Evolutionary conservation across 176 grass and related monocot genomes (phyloP).

Genomic region (Elaeis guineensis): DNA sequence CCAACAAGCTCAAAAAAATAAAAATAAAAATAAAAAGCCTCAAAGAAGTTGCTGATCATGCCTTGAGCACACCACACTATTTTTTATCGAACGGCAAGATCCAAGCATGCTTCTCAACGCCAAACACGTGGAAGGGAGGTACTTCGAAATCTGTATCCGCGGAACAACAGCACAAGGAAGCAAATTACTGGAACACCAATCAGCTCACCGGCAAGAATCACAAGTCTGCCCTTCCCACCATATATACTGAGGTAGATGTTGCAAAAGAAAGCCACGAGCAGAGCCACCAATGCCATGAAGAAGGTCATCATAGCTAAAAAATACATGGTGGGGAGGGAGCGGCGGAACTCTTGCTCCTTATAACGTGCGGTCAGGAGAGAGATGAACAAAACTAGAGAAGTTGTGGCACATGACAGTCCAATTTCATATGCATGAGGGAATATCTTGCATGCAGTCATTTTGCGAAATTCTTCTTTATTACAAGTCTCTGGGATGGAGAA

Average conservation of each 20-base stretch:
- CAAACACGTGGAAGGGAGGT: too few species aligned
- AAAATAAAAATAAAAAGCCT: too few species aligned
- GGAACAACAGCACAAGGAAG: constrained; percentile 1
- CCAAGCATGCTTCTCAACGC: too few species aligned
- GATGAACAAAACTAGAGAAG: constrained; percentile 22
- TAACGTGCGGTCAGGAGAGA: constrained; percentile 23
- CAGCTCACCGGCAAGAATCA: constrained; percentile 20
- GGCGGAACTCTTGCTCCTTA: constrained; percentile 22
- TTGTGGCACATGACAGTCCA: constrained; percentile 19
- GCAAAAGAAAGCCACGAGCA: constrained; percentile 17
- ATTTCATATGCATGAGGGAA: constrained; percentile 27
- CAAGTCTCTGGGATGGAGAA: constrained; percentile 30
- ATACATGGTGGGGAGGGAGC: constrained; percentile 11
- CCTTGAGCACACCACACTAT: too few species aligned
- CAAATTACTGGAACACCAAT: constrained; percentile 7
- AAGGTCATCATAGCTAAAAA: constrained; percentile 16
- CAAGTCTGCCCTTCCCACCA: constrained; percentile 12
- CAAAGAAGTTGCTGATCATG: too few species aligned
- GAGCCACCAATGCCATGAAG: constrained; percentile 4
- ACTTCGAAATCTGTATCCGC: not conserved
- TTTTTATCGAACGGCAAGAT: too few species aligned
- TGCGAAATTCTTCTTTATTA: not conserved
- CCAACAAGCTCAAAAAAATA: too few species aligned
- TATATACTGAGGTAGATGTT: constrained; percentile 28
- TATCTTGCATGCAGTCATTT: constrained; percentile 16